Conservation (phyloP, 163 green algal genomes). For the Scenedesmus sp. region DNA sequence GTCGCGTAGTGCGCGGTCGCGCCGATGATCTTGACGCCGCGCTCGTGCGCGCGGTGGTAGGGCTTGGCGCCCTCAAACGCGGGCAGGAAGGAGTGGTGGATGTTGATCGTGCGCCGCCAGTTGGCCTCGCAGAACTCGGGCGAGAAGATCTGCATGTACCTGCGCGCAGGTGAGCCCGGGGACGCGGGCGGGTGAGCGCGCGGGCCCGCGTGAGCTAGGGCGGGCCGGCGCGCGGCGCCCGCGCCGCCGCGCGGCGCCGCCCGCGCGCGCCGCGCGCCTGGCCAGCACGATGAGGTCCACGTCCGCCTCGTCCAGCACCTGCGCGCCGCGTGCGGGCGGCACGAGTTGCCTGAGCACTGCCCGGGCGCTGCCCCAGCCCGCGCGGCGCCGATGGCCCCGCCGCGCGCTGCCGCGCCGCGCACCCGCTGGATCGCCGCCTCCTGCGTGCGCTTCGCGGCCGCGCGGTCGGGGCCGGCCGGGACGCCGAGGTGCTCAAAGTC, state of each 20-base stretch:
- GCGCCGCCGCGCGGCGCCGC: too few species aligned
- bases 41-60: conserved; percentile 80
- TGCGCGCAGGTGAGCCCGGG: too few species aligned
- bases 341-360: neutral
- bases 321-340: neutral
- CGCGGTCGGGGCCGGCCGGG: conserved; percentile 37
- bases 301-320: conserved; percentile 62
- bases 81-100: conserved; percentile 88
- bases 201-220: too few species aligned
- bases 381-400: too few species aligned
- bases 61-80: conserved; percentile 52
- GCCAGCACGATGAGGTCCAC: conserved; percentile 82
- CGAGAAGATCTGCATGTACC: conserved; percentile 76
- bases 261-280: conserved; percentile 52
- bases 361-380: neutral
- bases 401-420: neutral
- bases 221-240: too few species aligned
- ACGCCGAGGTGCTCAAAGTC: conserved; percentile 73
- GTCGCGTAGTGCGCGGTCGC: conserved; percentile 87
- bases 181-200: too few species aligned
- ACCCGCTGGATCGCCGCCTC: conserved; percentile 63
- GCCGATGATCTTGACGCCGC: conserved; percentile 90
- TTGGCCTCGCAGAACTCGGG: conserved; percentile 74
- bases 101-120: conserved; percentile 84
- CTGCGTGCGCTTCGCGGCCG: conserved; percentile 67